phyloP scores from a whole-genome alignment of 2,329 filamentous ascomycete genomes.

The Penicillium sp. region DNA sequence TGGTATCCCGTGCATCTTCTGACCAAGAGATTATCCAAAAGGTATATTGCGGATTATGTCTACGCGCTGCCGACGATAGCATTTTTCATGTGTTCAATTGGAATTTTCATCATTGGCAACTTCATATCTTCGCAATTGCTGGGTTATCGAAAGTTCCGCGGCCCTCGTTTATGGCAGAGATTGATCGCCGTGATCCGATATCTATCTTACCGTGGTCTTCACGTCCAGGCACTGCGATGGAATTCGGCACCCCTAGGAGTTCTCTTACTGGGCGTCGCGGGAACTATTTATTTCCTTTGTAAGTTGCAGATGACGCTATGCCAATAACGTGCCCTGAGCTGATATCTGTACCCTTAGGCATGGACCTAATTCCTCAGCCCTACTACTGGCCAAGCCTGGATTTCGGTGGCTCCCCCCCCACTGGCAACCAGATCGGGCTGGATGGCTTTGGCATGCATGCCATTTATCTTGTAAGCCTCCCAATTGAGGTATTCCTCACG shows the following conservation, averaged over 20 bases:
- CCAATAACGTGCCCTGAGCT: not conserved
- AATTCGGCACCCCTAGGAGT: not conserved
- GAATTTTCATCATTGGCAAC: not conserved
- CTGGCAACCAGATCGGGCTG: not conserved
- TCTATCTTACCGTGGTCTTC: not conserved
- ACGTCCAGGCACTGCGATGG: not conserved
- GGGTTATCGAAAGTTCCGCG: not conserved
- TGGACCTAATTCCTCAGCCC: not conserved
- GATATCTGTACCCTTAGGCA: not conserved
- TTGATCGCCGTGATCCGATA: not conserved
- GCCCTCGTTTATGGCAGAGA: not conserved
- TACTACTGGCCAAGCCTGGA: not conserved
- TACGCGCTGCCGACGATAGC: not conserved
- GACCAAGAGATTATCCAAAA: not conserved
- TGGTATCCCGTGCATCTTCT: not conserved
- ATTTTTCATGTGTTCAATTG: not conserved
- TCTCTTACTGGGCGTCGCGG: not conserved
- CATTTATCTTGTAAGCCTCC: not conserved
- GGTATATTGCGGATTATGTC: not conserved
- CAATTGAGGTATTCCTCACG: not conserved
- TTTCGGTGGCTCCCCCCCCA: not conserved
- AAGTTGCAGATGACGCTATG: not conserved
- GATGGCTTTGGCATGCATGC: not conserved
- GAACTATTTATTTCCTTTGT: not conserved
- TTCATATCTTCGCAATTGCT: not conserved